Conservation (phyloP, 208 protist species). For the Crithidia bombi region DNA sequence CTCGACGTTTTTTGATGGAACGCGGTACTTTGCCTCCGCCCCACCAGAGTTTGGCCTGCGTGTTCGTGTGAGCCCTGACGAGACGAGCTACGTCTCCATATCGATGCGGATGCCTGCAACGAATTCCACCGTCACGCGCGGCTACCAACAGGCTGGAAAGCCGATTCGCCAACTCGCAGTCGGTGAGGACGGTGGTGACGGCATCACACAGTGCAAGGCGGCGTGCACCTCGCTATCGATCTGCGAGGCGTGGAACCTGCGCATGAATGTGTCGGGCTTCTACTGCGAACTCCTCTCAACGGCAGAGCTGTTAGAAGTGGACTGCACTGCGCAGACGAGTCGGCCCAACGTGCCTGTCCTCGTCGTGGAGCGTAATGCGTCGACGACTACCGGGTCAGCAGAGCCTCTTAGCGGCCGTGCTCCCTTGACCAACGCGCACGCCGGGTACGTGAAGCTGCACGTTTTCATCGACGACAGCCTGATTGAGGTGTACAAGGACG, state of each 20-base stretch:
- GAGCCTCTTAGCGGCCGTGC: slow-evolving; percentile 40
- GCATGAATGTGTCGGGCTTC: slow-evolving; percentile 11
- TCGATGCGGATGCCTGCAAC: slow-evolving; percentile 27
- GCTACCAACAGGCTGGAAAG: slow-evolving; percentile 20
- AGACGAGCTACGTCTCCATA: slow-evolving; percentile 13
- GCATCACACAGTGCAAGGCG: slow-evolving; percentile 11
- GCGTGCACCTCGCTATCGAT: slow-evolving; percentile 12
- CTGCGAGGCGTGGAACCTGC: slow-evolving; percentile 31
- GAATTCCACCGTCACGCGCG: slow-evolving; percentile 18
- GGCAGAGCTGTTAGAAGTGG: slow-evolving; percentile 6
- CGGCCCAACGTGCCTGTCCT: slow-evolving; percentile 41
- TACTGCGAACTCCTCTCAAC: slow-evolving; percentile 40
- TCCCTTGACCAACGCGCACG: slow-evolving; percentile 29
- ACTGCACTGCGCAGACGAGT: slow-evolving; percentile 20
- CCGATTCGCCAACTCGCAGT: slow-evolving; percentile 12
- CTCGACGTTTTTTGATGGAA: slow-evolving; percentile 17
- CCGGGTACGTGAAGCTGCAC: slow-evolving; percentile 37
- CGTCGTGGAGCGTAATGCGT: slow-evolving; percentile 31
- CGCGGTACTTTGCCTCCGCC: slow-evolving; percentile 22
- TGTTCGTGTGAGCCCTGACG: slow-evolving; percentile 16
- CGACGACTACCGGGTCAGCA: slow-evolving; percentile 36
- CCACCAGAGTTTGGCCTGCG: slow-evolving; percentile 46
- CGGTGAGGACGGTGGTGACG: slow-evolving; percentile 15
- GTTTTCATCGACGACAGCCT: slow-evolving; percentile 47
- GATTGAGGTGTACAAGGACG: slow-evolving; percentile 53